Conservation (phyloP, 306 rosid genomes). For the Quercus rubra region DNA sequence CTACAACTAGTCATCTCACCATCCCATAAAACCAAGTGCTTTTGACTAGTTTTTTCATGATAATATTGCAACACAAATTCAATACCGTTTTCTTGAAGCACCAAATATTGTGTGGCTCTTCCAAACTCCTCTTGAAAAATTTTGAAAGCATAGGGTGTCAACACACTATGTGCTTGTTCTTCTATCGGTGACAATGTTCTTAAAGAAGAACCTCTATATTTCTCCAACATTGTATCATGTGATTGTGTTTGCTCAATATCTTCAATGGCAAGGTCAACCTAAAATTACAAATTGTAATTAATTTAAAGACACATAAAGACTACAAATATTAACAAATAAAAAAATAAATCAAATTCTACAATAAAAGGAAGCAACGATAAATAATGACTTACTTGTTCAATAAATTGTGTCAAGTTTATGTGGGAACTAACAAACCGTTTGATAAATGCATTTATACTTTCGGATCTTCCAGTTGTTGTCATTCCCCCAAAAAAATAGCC, state of each 20-base stretch:
- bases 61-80: background rate
- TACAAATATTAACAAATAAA: background rate
- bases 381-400: background rate
- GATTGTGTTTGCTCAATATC: background rate
- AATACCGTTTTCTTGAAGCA: background rate
- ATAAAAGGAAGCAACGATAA: background rate
- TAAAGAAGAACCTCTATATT: background rate
- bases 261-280: no score
- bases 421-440: slow-evolving; percentile 3
- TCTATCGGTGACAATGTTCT: background rate
- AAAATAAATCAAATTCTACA: background rate
- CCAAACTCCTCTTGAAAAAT: background rate
- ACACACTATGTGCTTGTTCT: background rate
- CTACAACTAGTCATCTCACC: background rate
- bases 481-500: slow-evolving; percentile 11
- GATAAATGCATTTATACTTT: slow-evolving; percentile 10
- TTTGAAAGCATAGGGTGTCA: background rate
- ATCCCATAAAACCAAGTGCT: slow-evolving; percentile 2
- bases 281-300: background rate
- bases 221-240: background rate
- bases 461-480: background rate
- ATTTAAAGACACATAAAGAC: background rate
- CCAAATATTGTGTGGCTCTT: background rate
- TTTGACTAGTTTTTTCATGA: background rate
- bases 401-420: background rate